phyloP scores from a whole-genome alignment of 1,284 basidiomycete genomes.

The Pseudozyma flocculosa region DNA sequence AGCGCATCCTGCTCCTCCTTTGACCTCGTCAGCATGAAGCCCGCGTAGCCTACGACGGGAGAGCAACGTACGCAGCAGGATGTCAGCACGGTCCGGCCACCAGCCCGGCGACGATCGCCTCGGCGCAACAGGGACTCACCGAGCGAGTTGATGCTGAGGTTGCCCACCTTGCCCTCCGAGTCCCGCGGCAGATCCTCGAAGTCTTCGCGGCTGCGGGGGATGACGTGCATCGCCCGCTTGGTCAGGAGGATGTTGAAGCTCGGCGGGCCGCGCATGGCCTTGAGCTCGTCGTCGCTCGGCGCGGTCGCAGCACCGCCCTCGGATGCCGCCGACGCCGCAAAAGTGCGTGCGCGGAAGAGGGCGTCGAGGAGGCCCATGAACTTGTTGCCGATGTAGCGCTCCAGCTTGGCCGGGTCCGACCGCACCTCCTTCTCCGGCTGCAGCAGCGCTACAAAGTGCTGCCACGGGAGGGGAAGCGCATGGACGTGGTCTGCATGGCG shows the following conservation, averaged over 20 bases:
- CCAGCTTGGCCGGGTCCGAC: slow-evolving; percentile 10
- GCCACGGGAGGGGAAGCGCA: slow-evolving; percentile 50
- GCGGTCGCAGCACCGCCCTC: not conserved
- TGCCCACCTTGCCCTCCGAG: slow-evolving; percentile 18
- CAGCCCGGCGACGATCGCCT: no score
- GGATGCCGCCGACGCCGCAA: not conserved
- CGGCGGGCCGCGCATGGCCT: slow-evolving; percentile 11
- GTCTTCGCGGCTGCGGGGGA: slow-evolving; percentile 44
- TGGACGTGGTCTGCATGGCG: slow-evolving; percentile 29
- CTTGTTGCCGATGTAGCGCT: slow-evolving; percentile 42
- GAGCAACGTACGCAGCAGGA: not conserved
- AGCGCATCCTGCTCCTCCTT: slow-evolving; percentile 39
- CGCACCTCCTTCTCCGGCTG: slow-evolving; percentile 9
- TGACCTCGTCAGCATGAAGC: slow-evolving; percentile 43
- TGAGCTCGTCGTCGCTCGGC: not conserved
- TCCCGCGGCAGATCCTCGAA: slow-evolving; percentile 16
- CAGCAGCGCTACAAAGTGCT: slow-evolving; percentile 53
- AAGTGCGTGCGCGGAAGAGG: slow-evolving; percentile 40
- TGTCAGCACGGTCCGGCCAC: no score
- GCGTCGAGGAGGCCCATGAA: slow-evolving; percentile 49
- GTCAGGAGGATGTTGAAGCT: slow-evolving; percentile 54
- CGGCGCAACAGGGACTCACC: no score
- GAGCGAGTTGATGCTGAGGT: slow-evolving; percentile 44
- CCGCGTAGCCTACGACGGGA: slow-evolving; percentile 33
- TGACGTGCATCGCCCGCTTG: slow-evolving; percentile 48